These are phyloP conservation scores for Hymenoscyphus albidus DNA, from an alignment of 2,329 filamentous ascomycete genomes.

Conservation along the genomic window DNA sequence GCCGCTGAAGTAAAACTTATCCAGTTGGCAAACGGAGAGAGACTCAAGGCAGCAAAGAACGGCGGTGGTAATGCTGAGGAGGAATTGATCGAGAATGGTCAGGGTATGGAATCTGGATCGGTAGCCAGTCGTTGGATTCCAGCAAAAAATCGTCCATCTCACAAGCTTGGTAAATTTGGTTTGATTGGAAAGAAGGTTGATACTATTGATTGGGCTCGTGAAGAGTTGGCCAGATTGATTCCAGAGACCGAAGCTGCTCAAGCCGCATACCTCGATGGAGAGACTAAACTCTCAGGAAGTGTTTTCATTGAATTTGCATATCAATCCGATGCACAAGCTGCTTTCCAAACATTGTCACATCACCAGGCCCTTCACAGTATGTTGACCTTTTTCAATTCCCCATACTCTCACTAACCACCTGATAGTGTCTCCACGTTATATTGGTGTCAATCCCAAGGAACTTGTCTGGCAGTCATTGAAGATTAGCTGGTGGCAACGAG, in stretches of 20 bases:
- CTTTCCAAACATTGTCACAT: slow-evolving; percentile 82
- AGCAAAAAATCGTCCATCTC: slow-evolving; percentile 69
- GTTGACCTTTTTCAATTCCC: slow-evolving; percentile 34
- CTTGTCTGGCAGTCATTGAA: slow-evolving; percentile 83
- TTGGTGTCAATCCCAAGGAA: slow-evolving; percentile 77
- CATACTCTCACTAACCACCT: neutral
- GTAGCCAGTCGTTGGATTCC: slow-evolving; percentile 73
- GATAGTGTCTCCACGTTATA: slow-evolving; percentile 71
- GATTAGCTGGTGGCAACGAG: slow-evolving; percentile 81
- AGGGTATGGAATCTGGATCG: slow-evolving; percentile 64
- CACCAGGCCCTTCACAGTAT: slow-evolving; percentile 70
- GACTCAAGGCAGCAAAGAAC: slow-evolving; percentile 65
- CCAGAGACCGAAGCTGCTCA: slow-evolving; percentile 68
- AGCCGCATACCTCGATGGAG: slow-evolving; percentile 59
- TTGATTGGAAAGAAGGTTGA: slow-evolving; percentile 86
- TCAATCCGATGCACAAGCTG: slow-evolving; percentile 79
- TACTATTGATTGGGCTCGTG: slow-evolving; percentile 85
- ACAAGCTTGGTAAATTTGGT: slow-evolving; percentile 64
- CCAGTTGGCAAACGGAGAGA: slow-evolving; percentile 68
- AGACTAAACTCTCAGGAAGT: slow-evolving; percentile 56
- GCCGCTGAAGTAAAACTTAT: slow-evolving; percentile 83
- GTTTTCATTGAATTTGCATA: slow-evolving; percentile 88
- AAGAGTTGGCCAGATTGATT: slow-evolving; percentile 70
- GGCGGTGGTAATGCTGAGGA: slow-evolving; percentile 42
- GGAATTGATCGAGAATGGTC: slow-evolving; percentile 39